Evolutionary conservation across 208 protist species (phyloP), one percentile per base, ranked within the genome.

Genomic region (Crithidia thermophila): DNA sequence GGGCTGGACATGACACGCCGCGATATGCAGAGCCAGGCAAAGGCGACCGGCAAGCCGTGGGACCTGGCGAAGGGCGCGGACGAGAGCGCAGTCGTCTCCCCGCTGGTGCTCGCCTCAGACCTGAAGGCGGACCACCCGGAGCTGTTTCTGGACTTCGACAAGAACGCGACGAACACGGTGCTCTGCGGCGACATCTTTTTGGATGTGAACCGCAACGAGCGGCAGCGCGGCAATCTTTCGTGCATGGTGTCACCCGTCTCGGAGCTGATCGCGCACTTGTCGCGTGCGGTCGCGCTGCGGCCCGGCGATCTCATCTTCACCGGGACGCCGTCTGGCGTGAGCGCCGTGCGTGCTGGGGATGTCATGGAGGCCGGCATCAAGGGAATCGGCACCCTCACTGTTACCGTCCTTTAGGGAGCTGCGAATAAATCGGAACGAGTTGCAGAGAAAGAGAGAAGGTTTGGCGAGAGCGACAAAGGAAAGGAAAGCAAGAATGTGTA

Each of bases 1-100:
- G 87, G 84, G 21, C 67, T 97, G 10, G 93, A 97, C 75, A 88
- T 97, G 84, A 97, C 93, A 0, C 82, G 84, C 2, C 81, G 93
- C n/a, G 87, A 95, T 49, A 14, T 94, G 47, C 93, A 97, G 71
- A 46, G 66, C n/a, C 49, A 83, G 43, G 86, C 87, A 2, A 95
- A 93, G 63, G 62, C 46, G 21, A 77, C 81, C 21, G 88, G 90
- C 13, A 69, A 78, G 62, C 93, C 93, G 47, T 96, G 90, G 88
- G 88, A 92, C 43, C 59, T 94, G 7, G 84, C 91, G 16, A 97
- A 97, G 67, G 87, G 90, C 31, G 85, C 77, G 10, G 90, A 97
- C 40, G 90, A 90, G 16, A 75, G 80, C 40, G 81, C 72, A 14
- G 87, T 85, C 6, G 46, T 96, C 3, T 84, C 78, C 0, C 66